phyloP scores from a whole-genome alignment of 2,329 filamentous ascomycete species.

The Botryotinia narcissicola region DNA sequence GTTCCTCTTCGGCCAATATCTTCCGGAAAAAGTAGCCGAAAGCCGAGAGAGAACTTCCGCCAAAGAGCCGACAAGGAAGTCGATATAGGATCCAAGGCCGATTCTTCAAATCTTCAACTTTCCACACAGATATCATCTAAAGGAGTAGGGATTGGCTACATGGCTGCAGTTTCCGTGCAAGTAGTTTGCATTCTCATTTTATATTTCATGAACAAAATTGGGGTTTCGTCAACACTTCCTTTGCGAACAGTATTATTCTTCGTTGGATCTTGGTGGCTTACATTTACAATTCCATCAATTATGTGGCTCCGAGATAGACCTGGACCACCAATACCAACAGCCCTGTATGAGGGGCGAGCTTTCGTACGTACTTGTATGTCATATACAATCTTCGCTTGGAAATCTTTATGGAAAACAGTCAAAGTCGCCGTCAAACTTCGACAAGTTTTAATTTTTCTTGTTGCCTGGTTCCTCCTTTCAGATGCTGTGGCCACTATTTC shows the following conservation, averaged over 20 bases:
- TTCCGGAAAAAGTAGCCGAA: slow-evolving; percentile 8
- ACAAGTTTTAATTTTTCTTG: slow-evolving; percentile 76
- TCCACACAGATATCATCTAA: slow-evolving; percentile 88
- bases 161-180: slow-evolving; percentile 80
- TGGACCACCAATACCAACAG: slow-evolving; percentile 68
- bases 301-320: slow-evolving; percentile 86
- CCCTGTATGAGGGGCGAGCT: slow-evolving; percentile 12
- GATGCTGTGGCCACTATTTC: slow-evolving; percentile 94
- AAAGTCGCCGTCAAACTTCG: slow-evolving; percentile 68
- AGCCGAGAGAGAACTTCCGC: not conserved
- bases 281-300: slow-evolving; percentile 85
- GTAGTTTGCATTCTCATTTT: slow-evolving; percentile 76
- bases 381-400: slow-evolving; percentile 84
- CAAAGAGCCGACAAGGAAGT: not conserved
- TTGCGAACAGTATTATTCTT: slow-evolving; percentile 83
- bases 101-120: slow-evolving; percentile 68
- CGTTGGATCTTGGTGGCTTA: slow-evolving; percentile 87
- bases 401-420: slow-evolving; percentile 76
- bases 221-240: slow-evolving; percentile 62
- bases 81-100: slow-evolving; percentile 37
- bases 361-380: slow-evolving; percentile 54
- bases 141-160: slow-evolving; percentile 91
- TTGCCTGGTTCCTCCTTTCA: slow-evolving; percentile 90
- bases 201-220: slow-evolving; percentile 49
- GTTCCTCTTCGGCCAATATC: slow-evolving; percentile 27